A percentile compares a stretch with the other conserved stretches of the same genome.
Evolutionary conservation across 2,329 filamentous ascomycete genomes (phyloP).

Genomic region (Cephalotrichum gorgonifer): DNA sequence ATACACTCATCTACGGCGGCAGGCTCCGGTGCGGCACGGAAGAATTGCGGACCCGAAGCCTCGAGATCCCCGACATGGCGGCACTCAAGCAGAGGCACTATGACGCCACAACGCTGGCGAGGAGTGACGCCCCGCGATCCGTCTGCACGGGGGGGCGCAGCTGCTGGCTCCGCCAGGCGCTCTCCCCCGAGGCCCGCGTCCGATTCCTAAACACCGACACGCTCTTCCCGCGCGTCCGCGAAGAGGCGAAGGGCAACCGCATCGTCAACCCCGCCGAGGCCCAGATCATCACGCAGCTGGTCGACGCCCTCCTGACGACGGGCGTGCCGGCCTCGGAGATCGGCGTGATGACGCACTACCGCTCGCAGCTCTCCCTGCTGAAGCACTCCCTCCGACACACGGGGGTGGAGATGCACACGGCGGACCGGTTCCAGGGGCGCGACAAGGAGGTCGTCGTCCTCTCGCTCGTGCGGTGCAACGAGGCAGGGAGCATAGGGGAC

Average conservation of each 20-base stretch:
- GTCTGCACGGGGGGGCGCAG: slow-evolving; percentile 25
- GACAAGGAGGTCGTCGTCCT: slow-evolving; percentile 92
- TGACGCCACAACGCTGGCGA: slow-evolving; percentile 26
- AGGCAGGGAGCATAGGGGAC: slow-evolving; percentile 74
- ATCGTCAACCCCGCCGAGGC: slow-evolving; percentile 86
- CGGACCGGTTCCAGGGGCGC: slow-evolving; percentile 90
- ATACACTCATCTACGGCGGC: slow-evolving; percentile 86
- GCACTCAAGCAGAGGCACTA: slow-evolving; percentile 52
- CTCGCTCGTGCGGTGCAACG: slow-evolving; percentile 79
- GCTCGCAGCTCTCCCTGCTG: slow-evolving; percentile 77
- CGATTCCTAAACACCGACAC: slow-evolving; percentile 84
- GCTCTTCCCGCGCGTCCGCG: slow-evolving; percentile 52
- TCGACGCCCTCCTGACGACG: slow-evolving; percentile 63
- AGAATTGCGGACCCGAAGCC: slow-evolving; percentile 56
- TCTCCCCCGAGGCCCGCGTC: slow-evolving; percentile 63
- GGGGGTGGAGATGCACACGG: slow-evolving; percentile 87
- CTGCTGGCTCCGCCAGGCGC: slow-evolving; percentile 70
- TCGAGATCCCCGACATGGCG: slow-evolving; percentile 57
- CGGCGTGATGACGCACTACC: slow-evolving; percentile 94
- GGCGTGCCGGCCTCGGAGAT: slow-evolving; percentile 70
- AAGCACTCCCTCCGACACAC: slow-evolving; percentile 56
- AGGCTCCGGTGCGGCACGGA: slow-evolving; percentile 80
- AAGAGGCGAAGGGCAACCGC: slow-evolving; percentile 70
- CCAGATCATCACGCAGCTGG: slow-evolving; percentile 65
- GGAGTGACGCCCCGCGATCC: slow-evolving; percentile 13